Conservation (phyloP, 176 grass and related monocot species). For the Oryza punctata region DNA sequence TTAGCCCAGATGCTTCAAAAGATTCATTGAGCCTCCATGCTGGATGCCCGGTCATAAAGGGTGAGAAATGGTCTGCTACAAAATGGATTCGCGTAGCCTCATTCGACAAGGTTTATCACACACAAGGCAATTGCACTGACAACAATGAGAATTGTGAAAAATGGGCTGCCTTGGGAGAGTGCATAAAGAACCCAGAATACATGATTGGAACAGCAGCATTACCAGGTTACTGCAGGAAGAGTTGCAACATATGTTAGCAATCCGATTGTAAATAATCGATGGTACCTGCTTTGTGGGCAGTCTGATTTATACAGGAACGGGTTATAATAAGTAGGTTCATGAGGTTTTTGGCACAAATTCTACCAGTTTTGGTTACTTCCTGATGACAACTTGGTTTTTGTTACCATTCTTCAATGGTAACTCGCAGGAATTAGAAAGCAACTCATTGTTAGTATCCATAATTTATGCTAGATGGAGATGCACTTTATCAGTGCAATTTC, state of each 20-base stretch:
- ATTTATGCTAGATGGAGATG: neutral
- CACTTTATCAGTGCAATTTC: neutral
- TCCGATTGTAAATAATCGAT: neutral
- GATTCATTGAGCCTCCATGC: conserved; percentile 81
- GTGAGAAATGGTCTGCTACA: conserved; percentile 92
- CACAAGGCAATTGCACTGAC: conserved; percentile 73
- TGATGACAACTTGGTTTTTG: neutral
- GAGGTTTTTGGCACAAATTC: neutral
- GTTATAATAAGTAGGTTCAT: neutral
- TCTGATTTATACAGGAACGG: neutral
- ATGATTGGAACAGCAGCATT: conserved; percentile 68
- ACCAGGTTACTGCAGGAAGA: conserved; percentile 73
- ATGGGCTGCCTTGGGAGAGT: conserved; percentile 84
- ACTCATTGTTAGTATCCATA: neutral
- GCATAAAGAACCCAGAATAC: conserved; percentile 79
- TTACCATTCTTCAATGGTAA: neutral
- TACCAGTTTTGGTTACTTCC: neutral
- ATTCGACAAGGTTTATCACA: conserved; percentile 67
- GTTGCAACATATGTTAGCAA: conserved; percentile 83
- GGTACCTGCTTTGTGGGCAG: neutral
- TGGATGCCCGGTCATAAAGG: conserved; percentile 74
- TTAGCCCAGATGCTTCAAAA: conserved; percentile 59
- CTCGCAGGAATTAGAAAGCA: neutral
- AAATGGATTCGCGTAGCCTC: conserved; percentile 90
- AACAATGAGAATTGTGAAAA: conserved; percentile 61